Base-by-base conservation (phyloP, 2,329 filamentous ascomycete species). In the Fusarium miscanthi region DNA sequence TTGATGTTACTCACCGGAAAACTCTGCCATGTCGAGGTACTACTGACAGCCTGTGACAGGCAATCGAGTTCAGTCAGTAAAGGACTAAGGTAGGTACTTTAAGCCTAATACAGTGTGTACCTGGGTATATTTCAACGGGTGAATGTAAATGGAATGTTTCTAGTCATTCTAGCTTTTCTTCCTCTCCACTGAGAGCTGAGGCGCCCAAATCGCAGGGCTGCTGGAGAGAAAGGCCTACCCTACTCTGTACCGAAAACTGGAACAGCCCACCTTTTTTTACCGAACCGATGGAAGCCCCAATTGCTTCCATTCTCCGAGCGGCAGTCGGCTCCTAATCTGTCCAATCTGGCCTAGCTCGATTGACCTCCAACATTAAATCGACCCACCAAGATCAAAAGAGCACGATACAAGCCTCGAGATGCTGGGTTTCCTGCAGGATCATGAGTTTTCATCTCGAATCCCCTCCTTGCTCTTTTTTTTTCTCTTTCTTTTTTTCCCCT, bases 261-360 rank as follows among this genome's bases (percentile, higher is more conserved):
- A 52, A 48, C 16, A 21, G 14, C 3, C 49, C 66, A 41, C 33
- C 4, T 31, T 40, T 54, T 54, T 63, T 40, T 68, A 53, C 46
- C 48, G 37, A 68, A 43, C 63, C 42, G 56, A 62, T 68, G 43
- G 63, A 63, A 57, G 66, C 64, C 51, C 64, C 53, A 63, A 37
- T 72, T 52, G 51, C 61, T 66, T 66, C 42, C 33, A 56, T 52
- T 66, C 49, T 53, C 53, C 23, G 38, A 51, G 43, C 68, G 65
- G 58, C 51, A 69, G 46, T 59, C 52, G 66, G 54, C 52, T 73
- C 64, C 65, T 56, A 61, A 62, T 56, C 46, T 49, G 54, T 48
- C 59, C 64, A 60, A 61, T 70, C 40, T 59, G 48, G 69, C 23
- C 49, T 69, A 72, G 72, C 59, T 63, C 63, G 48, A 57, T 48